Conservation (phyloP, 1,139 yeast species). For the Suhomyces yuchorum region DNA sequence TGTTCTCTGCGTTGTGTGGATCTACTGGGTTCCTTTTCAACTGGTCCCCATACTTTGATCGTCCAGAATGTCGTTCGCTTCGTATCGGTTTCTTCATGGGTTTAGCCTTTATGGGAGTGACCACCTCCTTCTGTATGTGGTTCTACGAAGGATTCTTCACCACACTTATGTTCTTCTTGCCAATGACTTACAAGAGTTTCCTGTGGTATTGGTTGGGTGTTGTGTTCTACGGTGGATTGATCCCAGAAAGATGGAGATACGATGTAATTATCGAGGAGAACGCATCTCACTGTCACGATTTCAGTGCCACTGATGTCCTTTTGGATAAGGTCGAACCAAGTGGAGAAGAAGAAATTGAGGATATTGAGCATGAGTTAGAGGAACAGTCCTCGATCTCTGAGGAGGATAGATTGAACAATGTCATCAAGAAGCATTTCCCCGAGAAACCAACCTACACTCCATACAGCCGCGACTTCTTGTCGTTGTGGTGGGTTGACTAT, state of each 20-base stretch:
- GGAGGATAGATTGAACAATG: conserved; percentile 32
- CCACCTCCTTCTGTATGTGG: conserved; percentile 62
- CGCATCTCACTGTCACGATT: conserved; percentile 27
- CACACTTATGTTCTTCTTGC: conserved; percentile 57
- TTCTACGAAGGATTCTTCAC: conserved; percentile 57
- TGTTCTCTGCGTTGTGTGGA: conserved; percentile 68
- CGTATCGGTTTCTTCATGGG: conserved; percentile 84
- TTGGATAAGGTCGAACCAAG: conserved; percentile 39
- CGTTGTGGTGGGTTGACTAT: conserved; percentile 87
- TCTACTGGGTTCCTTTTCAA: conserved; percentile 73
- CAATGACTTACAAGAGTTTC: conserved; percentile 64
- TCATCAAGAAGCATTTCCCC: conserved; percentile 57
- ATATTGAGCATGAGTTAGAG: conserved; percentile 11
- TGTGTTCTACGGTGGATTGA: conserved; percentile 79
- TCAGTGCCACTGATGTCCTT: conserved; percentile 37
- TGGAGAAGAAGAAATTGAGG: conserved; percentile 49
- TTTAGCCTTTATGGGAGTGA: conserved; percentile 72
- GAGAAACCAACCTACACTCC: conserved; percentile 49
- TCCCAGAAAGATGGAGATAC: conserved; percentile 87
- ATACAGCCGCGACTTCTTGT: conserved; percentile 51
- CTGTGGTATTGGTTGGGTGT: conserved; percentile 82
- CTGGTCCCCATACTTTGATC: conserved; percentile 89
- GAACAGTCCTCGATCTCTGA: conserved; percentile 16
- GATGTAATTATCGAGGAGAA: conserved; percentile 56
- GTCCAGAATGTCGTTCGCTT: conserved; percentile 77